Base-by-base conservation (phyloP, 1,284 basidiomycete species). In the Pholiota adiposa region DNA sequence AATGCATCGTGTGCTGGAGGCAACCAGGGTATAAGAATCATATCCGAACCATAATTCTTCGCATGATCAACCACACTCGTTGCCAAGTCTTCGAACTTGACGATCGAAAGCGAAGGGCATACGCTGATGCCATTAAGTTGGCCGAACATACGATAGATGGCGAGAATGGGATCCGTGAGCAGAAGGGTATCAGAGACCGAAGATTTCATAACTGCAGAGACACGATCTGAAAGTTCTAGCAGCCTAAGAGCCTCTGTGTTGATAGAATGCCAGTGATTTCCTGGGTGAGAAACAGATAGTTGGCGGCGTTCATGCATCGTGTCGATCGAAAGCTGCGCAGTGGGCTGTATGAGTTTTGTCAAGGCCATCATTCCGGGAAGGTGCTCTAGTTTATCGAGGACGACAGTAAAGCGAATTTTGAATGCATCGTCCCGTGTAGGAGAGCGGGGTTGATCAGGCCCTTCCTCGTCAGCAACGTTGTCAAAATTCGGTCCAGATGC, bases 321-420 rank as follows among this genome's bases (percentile, higher is more conserved):
- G 16, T 34, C 57, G 56, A n/a, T 55, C 55, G n/a, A 52, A 31
- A 49, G 54, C 16, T 48, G 59, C 25, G 48, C 56, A 50, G 61
- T 50, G 1, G 82, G 77, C 50, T 84, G 83, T 33, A 91, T 77
- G 25, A 92, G 80, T 65, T 89, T 88, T 0, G 85, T 84, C 40
- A 90, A 75, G 1, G 84, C 84, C 86, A 90, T 91, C 75, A 89
- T 83, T 8, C 84, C 83, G 1, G 90, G 84, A 6, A 99, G 78
- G 70, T 98, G 93, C 65, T 96, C 94, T 61, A 97, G 82, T 72
- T 89, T 91, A 73, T 96, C 94, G n/a, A 99, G 83, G 16, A 98
- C 89, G 62, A 98, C 87, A 0, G 92, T 85, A 69, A 97, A 89
- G 25, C 86, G 79, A 0, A 79, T 80, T 67, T 80, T 86, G 69